Evolutionary conservation across 2,329 filamentous ascomycete genomes (phyloP), one percentile per base, ranked within the genome.

Genomic region (Diaporthe australafricana): DNA sequence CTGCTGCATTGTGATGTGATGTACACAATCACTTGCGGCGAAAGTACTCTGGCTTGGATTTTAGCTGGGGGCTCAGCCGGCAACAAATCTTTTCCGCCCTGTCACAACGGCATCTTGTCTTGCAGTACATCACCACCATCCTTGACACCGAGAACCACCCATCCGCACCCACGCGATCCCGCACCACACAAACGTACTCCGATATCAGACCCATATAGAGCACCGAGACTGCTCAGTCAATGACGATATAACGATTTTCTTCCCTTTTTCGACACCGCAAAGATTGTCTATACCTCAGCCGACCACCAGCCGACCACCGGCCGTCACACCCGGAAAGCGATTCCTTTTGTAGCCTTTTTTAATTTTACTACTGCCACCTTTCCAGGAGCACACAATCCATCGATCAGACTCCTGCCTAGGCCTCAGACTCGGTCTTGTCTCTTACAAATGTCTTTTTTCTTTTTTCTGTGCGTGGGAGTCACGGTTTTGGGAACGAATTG

Each of bases 1-100:
- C 72, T 93, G 92, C 81, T 95, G 93, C 81, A 85, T 94, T 73
- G 88, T 95, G 76, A 94, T 94, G 93, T 94, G 85, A 89, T 75
- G n/a, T 27, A 25, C 42, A n/a, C 42, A n/a, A 22, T 52, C 32
- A 62, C 47, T 27, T 27, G 17, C 53, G 38, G 32, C 20, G 9
- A n/a, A 68, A 38, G 47, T 30, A n/a, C 42, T 27, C 27, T 47
- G 9, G n/a, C 27, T 22, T 48, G 20, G 42, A 22, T 30, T 25
- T 12, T 27, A 42, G 42, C 12, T 42, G 1, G n/a, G 8, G 14
- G 16, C 11, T 11, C 16, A 8, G 17, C 35, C 25, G 25, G 27
- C 42, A 55, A n/a, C 20, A 50, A 9, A 22, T 30, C n/a, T 25
- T 22, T 35, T 12, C 4, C 42, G 45, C 42, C 14, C 6, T 63